Conservation (phyloP, 2,329 filamentous ascomycete species). For the Endoconidiophora laricicola region DNA sequence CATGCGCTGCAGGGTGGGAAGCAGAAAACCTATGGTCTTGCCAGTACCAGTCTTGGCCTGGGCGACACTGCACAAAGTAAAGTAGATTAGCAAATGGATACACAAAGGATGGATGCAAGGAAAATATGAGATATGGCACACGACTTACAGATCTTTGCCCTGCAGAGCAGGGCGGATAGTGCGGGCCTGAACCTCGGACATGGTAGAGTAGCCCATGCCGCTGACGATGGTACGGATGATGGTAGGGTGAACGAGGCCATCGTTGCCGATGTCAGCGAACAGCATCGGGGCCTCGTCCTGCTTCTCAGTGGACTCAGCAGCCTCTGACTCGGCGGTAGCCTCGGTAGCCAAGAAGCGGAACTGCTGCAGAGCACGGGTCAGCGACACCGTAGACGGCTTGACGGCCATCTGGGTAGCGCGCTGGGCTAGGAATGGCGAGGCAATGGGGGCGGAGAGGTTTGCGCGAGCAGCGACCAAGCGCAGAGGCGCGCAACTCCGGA, state of each 20-base stretch:
- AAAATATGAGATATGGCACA: neutral
- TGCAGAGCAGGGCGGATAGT: conserved; percentile 68
- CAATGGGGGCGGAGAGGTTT: neutral
- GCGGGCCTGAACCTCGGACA: conserved; percentile 83
- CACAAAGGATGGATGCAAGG: neutral
- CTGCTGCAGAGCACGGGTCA: conserved; percentile 12
- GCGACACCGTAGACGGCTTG: conserved; percentile 8
- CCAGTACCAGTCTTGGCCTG: conserved; percentile 95
- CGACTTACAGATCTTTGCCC: conserved; percentile 64
- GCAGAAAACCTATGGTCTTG: conserved; percentile 85
- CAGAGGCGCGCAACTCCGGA: conserved; percentile 12
- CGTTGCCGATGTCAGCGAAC: conserved; percentile 28
- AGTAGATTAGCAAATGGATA: neutral
- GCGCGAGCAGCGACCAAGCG: conserved; percentile 10
- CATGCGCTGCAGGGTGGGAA: conserved; percentile 72
- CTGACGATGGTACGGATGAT: conserved; percentile 53
- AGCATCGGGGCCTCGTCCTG: conserved; percentile 18
- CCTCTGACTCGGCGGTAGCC: conserved; percentile 8
- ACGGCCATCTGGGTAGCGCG: conserved; percentile 1
- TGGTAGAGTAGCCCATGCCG: conserved; percentile 60
- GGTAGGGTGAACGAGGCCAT: conserved; percentile 39
- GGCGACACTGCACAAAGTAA: conserved; percentile 43
- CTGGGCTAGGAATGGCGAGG: conserved; percentile 9
- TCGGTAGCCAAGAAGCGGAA: conserved; percentile 12
- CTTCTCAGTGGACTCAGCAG: neutral